These are phyloP conservation scores for Sclerotiophoma versabilis DNA, from an alignment of 2,329 filamentous ascomycete genomes.

Conservation along the genomic window DNA sequence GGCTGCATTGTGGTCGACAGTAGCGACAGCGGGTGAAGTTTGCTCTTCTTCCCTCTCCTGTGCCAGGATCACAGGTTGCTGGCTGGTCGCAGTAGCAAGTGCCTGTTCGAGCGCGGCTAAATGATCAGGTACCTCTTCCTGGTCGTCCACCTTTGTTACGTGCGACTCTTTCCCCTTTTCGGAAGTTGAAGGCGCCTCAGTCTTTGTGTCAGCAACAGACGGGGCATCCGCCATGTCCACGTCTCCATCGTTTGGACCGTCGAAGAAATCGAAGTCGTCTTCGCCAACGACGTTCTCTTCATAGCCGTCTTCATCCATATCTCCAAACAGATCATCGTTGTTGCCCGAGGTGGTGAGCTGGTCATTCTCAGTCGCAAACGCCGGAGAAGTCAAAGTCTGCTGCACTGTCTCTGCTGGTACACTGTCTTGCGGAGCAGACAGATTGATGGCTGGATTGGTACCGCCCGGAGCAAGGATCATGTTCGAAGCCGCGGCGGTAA, in stretches of 20 bases:
- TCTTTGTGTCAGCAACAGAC: slow-evolving; percentile 23
- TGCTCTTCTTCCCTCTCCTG: slow-evolving; percentile 1
- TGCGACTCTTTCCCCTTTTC: not conserved
- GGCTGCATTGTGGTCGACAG: not conserved
- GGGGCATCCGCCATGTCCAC: slow-evolving; percentile 44
- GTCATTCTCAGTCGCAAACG: slow-evolving; percentile 29
- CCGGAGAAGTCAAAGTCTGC: slow-evolving; percentile 34
- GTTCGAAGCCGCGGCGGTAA: slow-evolving; percentile 34
- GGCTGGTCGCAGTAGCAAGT: slow-evolving; percentile 24
- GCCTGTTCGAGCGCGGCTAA: slow-evolving; percentile 41
- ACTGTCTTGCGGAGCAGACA: slow-evolving; percentile 39
- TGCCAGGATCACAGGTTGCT: not conserved
- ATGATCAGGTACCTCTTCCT: slow-evolving; percentile 38
- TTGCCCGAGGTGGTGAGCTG: slow-evolving; percentile 30
- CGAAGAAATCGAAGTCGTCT: slow-evolving; percentile 84
- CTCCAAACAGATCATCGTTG: slow-evolving; percentile 67
- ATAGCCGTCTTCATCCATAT: slow-evolving; percentile 74
- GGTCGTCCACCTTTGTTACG: slow-evolving; percentile 13
- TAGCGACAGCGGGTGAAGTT: not conserved
- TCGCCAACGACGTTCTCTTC: slow-evolving; percentile 80
- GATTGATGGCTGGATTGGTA: slow-evolving; percentile 42
- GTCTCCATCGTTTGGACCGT: slow-evolving; percentile 62
- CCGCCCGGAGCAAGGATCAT: slow-evolving; percentile 39
- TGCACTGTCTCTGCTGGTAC: slow-evolving; percentile 27
- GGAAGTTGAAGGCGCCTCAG: slow-evolving; percentile 7